Base-by-base conservation (phyloP, 257 asterid species). In the Cynanchum wilfordii region DNA sequence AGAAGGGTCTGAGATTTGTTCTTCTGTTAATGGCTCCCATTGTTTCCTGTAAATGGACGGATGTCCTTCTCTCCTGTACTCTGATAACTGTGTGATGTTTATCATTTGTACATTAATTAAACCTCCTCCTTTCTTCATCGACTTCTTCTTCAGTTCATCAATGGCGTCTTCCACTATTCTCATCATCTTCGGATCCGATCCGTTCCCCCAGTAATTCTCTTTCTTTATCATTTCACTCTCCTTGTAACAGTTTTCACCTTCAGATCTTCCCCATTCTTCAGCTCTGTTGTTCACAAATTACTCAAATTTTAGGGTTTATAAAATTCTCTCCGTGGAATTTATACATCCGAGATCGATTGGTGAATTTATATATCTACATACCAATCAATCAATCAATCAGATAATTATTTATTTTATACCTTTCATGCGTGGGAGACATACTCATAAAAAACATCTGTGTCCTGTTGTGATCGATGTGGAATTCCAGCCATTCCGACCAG, bases 401-500 rank as follows among this genome's bases (percentile, higher is more conserved):
- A 42, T 42, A 42, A 42, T 42, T 49, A 15, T 12, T 1, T 20
- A n/a, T 5, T 2, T 50, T 40, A 7, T 54, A 42, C 98, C 90
- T 86, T 76, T 88, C 88, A 15, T 93, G 98, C 9, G 90, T 87
- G 8, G 98, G 98, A 1, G 96, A 90, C 92, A 93, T 84, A 86
- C 89, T 84, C 87, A 93, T 84, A 83, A 90, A 90, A 57, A 84
- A 90, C 22, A 93, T 58, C 57, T 75, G 89, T 17, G 96, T 84
- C 73, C 86, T 90, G 71, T 81, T 79, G 38, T 91, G 89, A 71
- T 93, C 83, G 66, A 93, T 86, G 58, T 93, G 96, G 62, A 89
- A 84, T 81, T 90, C 96, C 82, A 90, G 50, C 98, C 98, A 93
- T 50, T 93, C 96, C 2, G 96, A 81, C 97, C 98, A 90, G 4